These are phyloP conservation scores for Panaeolus cyanescens DNA, from an alignment of 768 basidiomycete species.

Conservation along the genomic window DNA sequence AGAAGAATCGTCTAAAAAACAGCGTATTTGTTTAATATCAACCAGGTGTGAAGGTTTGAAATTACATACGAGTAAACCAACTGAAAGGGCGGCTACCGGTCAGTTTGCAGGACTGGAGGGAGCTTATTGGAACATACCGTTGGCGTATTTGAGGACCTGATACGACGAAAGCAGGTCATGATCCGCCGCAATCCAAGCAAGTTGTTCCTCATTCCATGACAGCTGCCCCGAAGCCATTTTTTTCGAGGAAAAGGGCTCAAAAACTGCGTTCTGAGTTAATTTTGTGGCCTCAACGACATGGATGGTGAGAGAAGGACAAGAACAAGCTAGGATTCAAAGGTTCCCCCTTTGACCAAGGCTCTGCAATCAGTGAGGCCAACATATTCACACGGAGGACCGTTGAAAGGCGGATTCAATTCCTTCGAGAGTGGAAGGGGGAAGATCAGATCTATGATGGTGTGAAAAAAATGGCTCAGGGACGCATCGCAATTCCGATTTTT, in stretches of 20 bases:
- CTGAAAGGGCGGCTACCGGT: background rate
- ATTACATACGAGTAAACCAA: conserved; percentile 2
- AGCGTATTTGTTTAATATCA: background rate
- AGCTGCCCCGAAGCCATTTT: background rate
- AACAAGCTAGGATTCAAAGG: background rate
- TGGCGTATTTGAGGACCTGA: conserved; percentile 2
- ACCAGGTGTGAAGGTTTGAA: background rate
- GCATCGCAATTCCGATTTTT: background rate
- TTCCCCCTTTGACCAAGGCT: background rate
- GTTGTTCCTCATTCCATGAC: background rate
- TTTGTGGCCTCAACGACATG: background rate
- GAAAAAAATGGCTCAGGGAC: background rate
- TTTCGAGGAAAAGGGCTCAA: background rate
- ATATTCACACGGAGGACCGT: background rate
- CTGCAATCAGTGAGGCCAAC: background rate
- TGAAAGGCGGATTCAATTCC: background rate
- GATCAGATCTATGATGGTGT: conserved; percentile 2
- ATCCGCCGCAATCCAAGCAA: background rate
- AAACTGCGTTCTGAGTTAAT: background rate
- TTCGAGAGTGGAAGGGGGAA: background rate
- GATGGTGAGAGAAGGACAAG: background rate
- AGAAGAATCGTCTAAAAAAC: conserved; percentile 19
- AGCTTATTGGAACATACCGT: background rate
- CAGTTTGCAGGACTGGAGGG: background rate
- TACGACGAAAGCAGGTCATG: background rate